These are phyloP conservation scores for Panellus pusillus DNA, from an alignment of 768 basidiomycete genomes.

Conservation along the genomic window DNA sequence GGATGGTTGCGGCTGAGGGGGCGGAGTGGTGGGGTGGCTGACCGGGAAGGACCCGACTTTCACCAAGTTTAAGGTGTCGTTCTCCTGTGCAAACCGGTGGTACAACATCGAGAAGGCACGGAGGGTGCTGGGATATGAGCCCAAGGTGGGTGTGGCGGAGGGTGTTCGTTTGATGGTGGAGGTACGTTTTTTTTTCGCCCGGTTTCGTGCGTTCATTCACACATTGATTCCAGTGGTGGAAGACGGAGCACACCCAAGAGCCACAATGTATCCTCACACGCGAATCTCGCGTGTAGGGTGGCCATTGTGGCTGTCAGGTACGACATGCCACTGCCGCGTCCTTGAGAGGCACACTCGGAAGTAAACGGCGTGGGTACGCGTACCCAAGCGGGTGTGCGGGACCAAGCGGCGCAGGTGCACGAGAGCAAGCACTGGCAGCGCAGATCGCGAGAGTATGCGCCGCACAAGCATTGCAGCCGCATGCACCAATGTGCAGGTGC, in stretches of 20 bases:
- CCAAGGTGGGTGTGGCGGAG: constrained; percentile 84
- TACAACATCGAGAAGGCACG: constrained; percentile 95
- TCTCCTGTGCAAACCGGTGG: constrained; percentile 76
- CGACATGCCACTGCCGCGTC: too few species aligned
- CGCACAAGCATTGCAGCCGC: too few species aligned
- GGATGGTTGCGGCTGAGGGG: constrained; percentile 66
- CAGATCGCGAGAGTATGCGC: too few species aligned
- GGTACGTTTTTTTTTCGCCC: constrained; percentile 41
- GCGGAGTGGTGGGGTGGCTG: constrained; percentile 75
- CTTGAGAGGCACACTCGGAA: too few species aligned
- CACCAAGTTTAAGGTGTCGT: constrained; percentile 81
- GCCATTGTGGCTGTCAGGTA: too few species aligned
- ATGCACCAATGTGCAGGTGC: too few species aligned
- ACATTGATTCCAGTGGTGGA: constrained; percentile 44
- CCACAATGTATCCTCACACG: too few species aligned
- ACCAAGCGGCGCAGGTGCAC: too few species aligned
- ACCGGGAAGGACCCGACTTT: constrained; percentile 81
- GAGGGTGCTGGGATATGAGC: constrained; percentile 90
- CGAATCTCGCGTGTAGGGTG: too few species aligned
- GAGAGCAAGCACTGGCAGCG: too few species aligned
- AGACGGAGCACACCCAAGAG: constrained; percentile 35
- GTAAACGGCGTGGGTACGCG: too few species aligned
- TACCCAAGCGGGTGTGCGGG: too few species aligned
- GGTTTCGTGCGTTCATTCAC: neutral
- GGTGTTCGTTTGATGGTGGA: constrained; percentile 79